Base-by-base conservation (phyloP, 2,329 filamentous ascomycete species). In the Colletotrichum shisoi region DNA sequence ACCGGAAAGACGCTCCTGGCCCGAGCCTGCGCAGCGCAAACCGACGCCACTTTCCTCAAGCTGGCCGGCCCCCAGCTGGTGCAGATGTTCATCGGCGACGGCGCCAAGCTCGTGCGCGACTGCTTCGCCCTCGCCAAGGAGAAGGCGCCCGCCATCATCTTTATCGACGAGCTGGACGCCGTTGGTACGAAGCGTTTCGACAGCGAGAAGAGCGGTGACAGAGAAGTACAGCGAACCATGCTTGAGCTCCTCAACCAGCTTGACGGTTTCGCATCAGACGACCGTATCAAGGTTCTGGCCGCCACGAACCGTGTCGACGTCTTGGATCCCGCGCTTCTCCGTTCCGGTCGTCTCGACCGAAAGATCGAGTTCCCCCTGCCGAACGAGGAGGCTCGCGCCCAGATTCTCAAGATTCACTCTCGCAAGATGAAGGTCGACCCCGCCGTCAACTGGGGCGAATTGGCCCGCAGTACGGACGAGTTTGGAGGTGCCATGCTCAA, bases 181-280 rank as follows among this genome's bases (percentile, higher is more conserved):
- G 91, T 99, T n/a, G 95, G 95, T 72, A 98, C 94, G 61, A 98
- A 98, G 83, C 94, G 95, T 76, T 99, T 99, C 83, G 95, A 99
- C 79, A 96, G 92, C 72, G 94, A 98, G 78, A 99, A 98, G 85
- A 95, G 91, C 68, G 95, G 95, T 81, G 95, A 99, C 79, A 88
- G 95, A 79, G 95, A 99, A 82, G 95, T 99, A 49, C 95, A 99
- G 82, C 89, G 95, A 78, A 99, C 95, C 65, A 99, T 99, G 96
- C 84, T 99, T 82, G 95, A 99, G 80, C 87, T 99, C 62, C 90
- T 99, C 71, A 99, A 99, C 82, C 95, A 99, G 83, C 89, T 99
- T 1, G 95, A 99, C 76, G 95, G 95, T 61, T 99, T 99, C 76
- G 96, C 95, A 0, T 97, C 93, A 7, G 94, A 97, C 76, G 94